A percentile compares a stretch with the other conserved stretches of the same genome.
Conservation (phyloP, 371 early-diverging fungal species). For the Apophysomyces ossiformis region DNA sequence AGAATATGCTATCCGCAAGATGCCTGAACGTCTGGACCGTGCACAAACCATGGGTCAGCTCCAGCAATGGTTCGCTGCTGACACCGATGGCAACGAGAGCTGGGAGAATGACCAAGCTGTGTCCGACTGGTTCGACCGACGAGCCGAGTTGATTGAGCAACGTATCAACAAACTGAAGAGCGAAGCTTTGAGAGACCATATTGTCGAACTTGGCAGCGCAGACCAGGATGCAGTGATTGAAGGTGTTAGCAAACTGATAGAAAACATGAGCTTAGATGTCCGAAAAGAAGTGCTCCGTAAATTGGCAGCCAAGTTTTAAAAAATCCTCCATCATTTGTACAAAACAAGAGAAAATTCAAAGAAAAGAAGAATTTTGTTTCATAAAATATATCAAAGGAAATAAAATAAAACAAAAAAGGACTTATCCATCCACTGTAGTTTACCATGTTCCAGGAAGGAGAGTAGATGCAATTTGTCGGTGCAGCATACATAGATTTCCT, state of each 20-base stretch:
- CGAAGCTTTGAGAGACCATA: conserved; percentile 39
- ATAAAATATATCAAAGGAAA: no score
- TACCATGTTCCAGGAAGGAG: neutral
- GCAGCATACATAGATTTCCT: no score
- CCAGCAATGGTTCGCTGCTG: conserved; percentile 63
- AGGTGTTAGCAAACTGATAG: conserved; percentile 51
- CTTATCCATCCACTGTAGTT: neutral
- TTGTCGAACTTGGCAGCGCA: conserved; percentile 38
- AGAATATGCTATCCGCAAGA: conserved; percentile 69
- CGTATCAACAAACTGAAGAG: conserved; percentile 49
- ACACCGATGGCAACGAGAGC: conserved; percentile 32
- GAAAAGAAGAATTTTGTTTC: no score
- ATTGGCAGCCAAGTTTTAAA: conserved; percentile 41
- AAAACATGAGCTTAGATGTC: conserved; percentile 40
- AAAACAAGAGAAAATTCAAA: neutral
- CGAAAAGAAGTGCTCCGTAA: conserved; percentile 50
- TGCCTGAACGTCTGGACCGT: conserved; percentile 53
- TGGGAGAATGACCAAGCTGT: conserved; percentile 63
- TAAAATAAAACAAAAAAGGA: no score
- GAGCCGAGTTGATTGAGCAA: conserved; percentile 49
- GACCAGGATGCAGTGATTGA: conserved; percentile 58
- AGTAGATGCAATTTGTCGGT: no score
- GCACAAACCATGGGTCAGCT: conserved; percentile 52
- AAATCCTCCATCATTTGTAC: neutral
- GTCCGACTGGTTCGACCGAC: conserved; percentile 70